Conservation (phyloP, 1,284 basidiomycete species). For the Bondarzewia mesenterica region DNA sequence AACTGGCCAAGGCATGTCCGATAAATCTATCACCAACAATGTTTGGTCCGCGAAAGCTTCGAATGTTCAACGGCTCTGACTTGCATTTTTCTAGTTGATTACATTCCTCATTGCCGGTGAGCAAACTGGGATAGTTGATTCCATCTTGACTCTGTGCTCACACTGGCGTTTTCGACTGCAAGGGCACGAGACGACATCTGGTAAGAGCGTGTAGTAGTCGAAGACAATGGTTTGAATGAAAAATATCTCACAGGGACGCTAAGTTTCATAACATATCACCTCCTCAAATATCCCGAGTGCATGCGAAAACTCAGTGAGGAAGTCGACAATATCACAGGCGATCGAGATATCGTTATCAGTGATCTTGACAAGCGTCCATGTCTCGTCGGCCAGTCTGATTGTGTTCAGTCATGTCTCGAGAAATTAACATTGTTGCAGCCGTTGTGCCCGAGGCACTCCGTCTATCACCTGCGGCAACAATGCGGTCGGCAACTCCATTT, state of each 20-base stretch:
- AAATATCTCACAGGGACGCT: neutral
- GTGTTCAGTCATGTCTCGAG: too few species aligned
- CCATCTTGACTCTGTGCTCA: too few species aligned
- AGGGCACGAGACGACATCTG: neutral
- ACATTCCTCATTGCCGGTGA: slow-evolving; percentile 1
- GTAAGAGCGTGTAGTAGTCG: too few species aligned
- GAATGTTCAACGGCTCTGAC: neutral
- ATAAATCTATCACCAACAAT: neutral
- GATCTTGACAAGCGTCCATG: neutral
- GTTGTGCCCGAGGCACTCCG: neutral
- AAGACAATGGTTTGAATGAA: too few species aligned
- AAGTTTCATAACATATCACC: neutral
- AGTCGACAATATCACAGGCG: neutral
- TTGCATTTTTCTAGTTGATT: neutral
- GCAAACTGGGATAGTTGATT: neutral
- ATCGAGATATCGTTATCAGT: neutral
- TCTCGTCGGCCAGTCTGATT: neutral
- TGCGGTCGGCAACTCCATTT: neutral
- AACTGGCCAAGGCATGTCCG: neutral
- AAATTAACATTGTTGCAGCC: neutral
- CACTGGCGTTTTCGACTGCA: neutral
- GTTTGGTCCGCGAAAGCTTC: neutral
- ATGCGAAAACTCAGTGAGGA: neutral
- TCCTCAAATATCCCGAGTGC: neutral
- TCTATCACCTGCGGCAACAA: neutral